These are phyloP conservation scores for Penicillium sp. DNA, from an alignment of 2,329 filamentous ascomycete genomes.

Conservation along the genomic window DNA sequence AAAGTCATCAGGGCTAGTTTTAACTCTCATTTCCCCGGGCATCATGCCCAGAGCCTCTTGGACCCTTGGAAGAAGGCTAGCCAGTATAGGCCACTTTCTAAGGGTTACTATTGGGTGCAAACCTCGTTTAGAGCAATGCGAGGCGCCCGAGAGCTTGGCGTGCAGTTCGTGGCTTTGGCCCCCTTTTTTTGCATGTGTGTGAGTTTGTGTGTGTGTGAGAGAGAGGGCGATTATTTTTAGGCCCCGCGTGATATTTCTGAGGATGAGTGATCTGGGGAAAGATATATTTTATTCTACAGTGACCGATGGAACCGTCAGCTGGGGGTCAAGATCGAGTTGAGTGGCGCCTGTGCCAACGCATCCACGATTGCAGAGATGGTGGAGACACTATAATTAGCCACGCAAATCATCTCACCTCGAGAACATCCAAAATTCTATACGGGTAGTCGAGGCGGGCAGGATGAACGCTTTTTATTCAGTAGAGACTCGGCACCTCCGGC, in stretches of 20 bases:
- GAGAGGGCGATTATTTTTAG: not conserved
- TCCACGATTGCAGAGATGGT: not conserved
- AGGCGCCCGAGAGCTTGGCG: not conserved
- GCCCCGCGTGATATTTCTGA: not conserved
- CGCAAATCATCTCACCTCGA: not conserved
- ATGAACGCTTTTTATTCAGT: not conserved
- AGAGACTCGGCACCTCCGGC: not conserved
- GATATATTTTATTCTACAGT: not conserved
- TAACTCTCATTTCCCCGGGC: not conserved
- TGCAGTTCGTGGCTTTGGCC: not conserved
- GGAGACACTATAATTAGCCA: not conserved
- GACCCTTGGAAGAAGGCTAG: constrained; percentile 8
- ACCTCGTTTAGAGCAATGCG: not conserved
- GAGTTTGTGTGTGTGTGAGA: not conserved
- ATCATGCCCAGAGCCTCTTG: not conserved
- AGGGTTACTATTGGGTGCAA: not conserved
- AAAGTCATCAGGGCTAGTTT: not conserved
- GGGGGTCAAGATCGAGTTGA: not conserved
- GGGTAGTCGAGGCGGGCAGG: not conserved
- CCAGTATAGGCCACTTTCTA: not conserved
- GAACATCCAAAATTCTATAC: too few relatives aligned
- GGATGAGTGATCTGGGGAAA: not conserved
- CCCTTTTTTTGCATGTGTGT: not conserved
- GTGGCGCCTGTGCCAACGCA: not conserved
- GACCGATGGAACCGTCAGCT: not conserved